These are phyloP conservation scores for Quercus lobata DNA, from an alignment of 331 rosid species.

Conservation along the genomic window DNA sequence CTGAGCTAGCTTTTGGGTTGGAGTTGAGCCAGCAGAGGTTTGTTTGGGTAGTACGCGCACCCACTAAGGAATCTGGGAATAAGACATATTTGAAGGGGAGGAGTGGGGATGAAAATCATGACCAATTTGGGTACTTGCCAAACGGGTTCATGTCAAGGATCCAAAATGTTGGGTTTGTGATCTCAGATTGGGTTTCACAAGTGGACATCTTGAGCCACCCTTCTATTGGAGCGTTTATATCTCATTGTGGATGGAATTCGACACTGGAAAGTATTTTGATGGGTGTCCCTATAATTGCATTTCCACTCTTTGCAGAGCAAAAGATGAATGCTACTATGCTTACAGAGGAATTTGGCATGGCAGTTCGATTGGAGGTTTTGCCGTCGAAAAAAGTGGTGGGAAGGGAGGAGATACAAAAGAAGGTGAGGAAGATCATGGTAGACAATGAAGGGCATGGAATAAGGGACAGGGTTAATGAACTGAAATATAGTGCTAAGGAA, in stretches of 20 bases:
- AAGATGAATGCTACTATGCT: constrained; percentile 43
- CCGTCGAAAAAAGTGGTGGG: constrained; percentile 28
- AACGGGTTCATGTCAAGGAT: constrained; percentile 45
- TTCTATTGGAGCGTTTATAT: constrained; percentile 38
- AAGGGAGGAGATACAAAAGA: constrained; percentile 30
- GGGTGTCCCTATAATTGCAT: constrained; percentile 49
- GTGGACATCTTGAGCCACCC: constrained; percentile 44
- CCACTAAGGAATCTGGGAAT: neutral
- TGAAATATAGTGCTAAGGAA: constrained; percentile 24
- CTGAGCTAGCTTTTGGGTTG: constrained; percentile 59
- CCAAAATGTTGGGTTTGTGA: constrained; percentile 19
- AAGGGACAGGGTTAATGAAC: constrained; percentile 15
- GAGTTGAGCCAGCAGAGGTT: constrained; percentile 66
- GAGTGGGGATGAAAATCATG: neutral
- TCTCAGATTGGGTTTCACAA: constrained; percentile 55
- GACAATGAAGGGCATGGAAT: constrained; percentile 18
- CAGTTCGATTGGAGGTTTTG: constrained; percentile 9
- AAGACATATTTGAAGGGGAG: constrained; percentile 21
- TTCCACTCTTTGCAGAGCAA: constrained; percentile 63
- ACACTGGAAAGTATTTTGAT: constrained; percentile 35
- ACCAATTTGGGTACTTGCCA: constrained; percentile 24
- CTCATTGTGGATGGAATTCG: constrained; percentile 72
- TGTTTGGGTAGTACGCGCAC: constrained; percentile 56
- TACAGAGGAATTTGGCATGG: constrained; percentile 42
- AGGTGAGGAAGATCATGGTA: constrained; percentile 43